A percentile compares a stretch with the other conserved stretches of the same genome.
These are phyloP conservation scores for Biscutella auriculata DNA, from an alignment of 441 rosid genomes.

Conservation along the genomic window DNA sequence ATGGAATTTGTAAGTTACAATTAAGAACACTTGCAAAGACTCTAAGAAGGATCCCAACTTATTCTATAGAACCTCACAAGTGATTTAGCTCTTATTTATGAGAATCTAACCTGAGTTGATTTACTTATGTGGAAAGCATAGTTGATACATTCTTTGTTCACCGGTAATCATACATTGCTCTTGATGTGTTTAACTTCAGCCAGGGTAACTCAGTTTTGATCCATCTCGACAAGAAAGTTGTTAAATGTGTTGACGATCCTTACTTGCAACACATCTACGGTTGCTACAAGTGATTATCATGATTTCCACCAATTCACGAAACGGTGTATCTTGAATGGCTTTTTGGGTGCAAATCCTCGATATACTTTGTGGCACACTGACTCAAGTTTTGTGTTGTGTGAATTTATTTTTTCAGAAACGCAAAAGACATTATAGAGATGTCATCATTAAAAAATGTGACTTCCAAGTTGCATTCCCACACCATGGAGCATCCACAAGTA, in stretches of 20 bases:
- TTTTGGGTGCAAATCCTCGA: conserved; percentile 34
- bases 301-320: conserved; percentile 62
- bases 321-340: conserved; percentile 37
- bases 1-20: background rate
- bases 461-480: conserved; percentile 33
- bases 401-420: conserved; percentile 35
- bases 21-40: background rate
- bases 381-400: background rate
- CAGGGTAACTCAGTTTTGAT: conserved; percentile 62
- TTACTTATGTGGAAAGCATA: background rate
- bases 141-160: background rate
- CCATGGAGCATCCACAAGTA: conserved; percentile 24
- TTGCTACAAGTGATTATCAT: conserved; percentile 72
- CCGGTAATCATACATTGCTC: background rate
- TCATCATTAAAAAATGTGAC: conserved; percentile 40
- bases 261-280: conserved; percentile 61
- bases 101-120: background rate
- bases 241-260: conserved; percentile 60
- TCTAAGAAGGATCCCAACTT: too few species aligned
- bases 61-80: background rate
- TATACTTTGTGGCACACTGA: background rate
- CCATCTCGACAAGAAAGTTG: conserved; percentile 72
- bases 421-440: conserved; percentile 44
- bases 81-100: background rate
- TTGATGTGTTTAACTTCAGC: conserved; percentile 31